Evolutionary conservation across 192 early-diverging fungal genomes (phyloP), one percentile per base, ranked within the genome.

Genomic region (Spizellomyces punctatus): DNA sequence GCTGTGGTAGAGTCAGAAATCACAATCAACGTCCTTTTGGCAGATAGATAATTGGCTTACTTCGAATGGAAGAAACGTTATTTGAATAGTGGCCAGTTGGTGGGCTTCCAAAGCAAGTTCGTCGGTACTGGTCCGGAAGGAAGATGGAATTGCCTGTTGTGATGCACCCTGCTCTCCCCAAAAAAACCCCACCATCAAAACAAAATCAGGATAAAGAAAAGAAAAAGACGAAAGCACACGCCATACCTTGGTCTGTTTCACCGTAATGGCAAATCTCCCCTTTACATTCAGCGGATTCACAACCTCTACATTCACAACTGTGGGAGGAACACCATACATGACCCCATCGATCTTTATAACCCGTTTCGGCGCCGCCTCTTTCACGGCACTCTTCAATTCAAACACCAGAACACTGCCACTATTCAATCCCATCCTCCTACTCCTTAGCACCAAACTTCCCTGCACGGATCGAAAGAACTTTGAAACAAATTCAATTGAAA

Each of bases 61-160:
- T 43, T 78, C 78, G 58, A 86, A 86, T 6, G 84, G 84, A 14
- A 83, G 62, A 57, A 83, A 86, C 2, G 73, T 60, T 8, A 81
- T 22, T 10, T 74, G 49, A n/a, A 83, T 55, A 6, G 36, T 49
- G 12, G 36, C 10, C 3, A 73, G 64, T 71, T 79, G 64, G 6
- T 49, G 47, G 6, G 72, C 58, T 41, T 76, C 78, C 4, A 86
- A 66, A 0, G 8, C 47, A 43, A 85, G 43, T n/a, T 67, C 60
- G 10, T 71, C 68, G 5, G 57, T 41, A 10, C 12, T 45, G 10
- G 69, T 60, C 14, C 70, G 63, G 66, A 79, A 85, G 5, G 83
- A 60, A 0, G 70, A 59, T 6, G 80, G 83, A 57, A 59, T 78
- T 45, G 63, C 22, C 14, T 67, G 58, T 27, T 76, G 45, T 16